Evolutionary conservation across 169 alveolate genomes (phyloP), one percentile per base, ranked within the genome.

Genomic region (Cryptosporidium felis): DNA sequence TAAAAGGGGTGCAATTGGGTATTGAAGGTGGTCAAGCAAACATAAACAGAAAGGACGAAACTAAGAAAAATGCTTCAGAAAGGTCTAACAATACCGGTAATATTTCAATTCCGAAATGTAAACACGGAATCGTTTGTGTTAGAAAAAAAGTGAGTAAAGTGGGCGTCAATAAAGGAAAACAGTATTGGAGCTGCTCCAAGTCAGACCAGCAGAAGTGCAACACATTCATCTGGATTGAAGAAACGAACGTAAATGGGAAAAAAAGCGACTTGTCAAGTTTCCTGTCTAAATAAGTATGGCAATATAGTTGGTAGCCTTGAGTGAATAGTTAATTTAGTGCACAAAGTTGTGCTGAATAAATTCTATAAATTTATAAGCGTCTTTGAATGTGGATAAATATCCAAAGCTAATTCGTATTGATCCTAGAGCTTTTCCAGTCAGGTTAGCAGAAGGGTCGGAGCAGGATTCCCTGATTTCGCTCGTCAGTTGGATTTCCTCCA

Each of bases 361-460:
- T 10, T 56, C 46, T 9, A 74, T 32, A 38, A 89, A 18, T 8
- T 49, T 58, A 18, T 58, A 88, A 18, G 60, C 90, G 63, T 89
- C 92, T 5, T 56, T 88, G 36, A 82, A 89, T 9, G 92, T 89
- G 36, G 91, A 80, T 45, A 89, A 42, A 32, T 89, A 89, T n/a
- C 92, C 92, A 42, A 89, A 46, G 32, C 91, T 82, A 16, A 82
- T 58, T 4, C 92, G 80, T 16, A 89, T 89, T 2, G 92, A 79
- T 10, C 92, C 91, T 23, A 79, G 47, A 3, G 92, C 88, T 82
- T 65, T 89, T 14, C 38, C 82, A 36, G 38, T 44, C 18, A 21
- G 5, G 14, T 26, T 58, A 21, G 30, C 28, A n/a, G 60, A 46
- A 9, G 90, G 90, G 44, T 81, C 92, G 16, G 89, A 62, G 47